Base-by-base conservation (phyloP, 2,329 filamentous ascomycete species). In the Ophiosphaerella korrae region DNA sequence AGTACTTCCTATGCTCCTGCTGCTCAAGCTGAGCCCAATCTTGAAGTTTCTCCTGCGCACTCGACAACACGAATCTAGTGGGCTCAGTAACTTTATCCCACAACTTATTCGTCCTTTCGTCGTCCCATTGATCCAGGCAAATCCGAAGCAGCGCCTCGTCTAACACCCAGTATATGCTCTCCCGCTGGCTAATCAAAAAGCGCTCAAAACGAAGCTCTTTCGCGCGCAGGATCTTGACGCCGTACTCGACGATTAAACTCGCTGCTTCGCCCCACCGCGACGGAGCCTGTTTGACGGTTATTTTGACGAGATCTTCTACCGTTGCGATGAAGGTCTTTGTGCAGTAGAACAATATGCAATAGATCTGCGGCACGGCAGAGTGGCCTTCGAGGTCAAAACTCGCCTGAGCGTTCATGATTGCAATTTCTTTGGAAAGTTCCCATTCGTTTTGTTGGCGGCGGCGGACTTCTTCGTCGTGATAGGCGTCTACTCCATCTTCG, bases 111-210 rank as follows among this genome's bases (percentile, higher is more conserved):
- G 40, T 37, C 23, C 29, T 36, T 11, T 44, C 38, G 32, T 45
- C 31, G 33, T 61, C 53, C 53, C 58, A 61, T 37, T 52, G 42
- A 13, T 52, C 53, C 12, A 57, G 8, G 24, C 48, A 56, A 13
- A 61, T 53, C 3, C 42, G 46, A 18, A 60, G 46, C 23, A 60
- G 21, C n/a, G 53, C 48, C 45, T 60, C 50, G 42, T 60, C 58
- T 12, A 60, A 33, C 0, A 57, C 53, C 51, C 49, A 55, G 42
- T 59, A 61, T 9, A 61, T 40, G 24, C 58, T 61, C 12, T 52
- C 45, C 4, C 56, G 45, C 38, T 59, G 55, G 21, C 55, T 52
- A 23, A 48, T 45, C 33, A 60, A 36, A n/a, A 60, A 57, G 1
- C 40, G 29, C 18, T 58, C 50, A 18, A 60, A 45, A 5, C 44